phyloP scores from a whole-genome alignment of 306 rosid species.

The Dalbergia oliveri region DNA sequence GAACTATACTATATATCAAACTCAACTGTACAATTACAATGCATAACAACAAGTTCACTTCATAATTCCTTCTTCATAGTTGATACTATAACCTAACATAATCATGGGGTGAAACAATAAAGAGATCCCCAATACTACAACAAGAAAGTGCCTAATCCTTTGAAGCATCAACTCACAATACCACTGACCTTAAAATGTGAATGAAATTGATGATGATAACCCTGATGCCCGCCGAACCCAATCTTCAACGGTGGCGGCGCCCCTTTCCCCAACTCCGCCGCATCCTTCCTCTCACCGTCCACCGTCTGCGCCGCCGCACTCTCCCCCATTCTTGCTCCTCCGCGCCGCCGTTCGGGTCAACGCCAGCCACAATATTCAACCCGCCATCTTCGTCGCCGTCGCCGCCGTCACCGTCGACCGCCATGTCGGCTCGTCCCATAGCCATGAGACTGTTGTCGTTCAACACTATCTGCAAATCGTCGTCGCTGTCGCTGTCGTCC shows the following conservation, averaged over 20 bases:
- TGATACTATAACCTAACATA: not conserved
- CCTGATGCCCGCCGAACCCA: conserved; percentile 80
- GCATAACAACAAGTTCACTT: too few species aligned
- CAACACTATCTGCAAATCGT: conserved; percentile 95
- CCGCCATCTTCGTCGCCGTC: conserved; percentile 78
- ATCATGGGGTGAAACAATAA: not conserved
- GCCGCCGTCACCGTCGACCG: conserved; percentile 52
- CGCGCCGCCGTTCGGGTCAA: conserved; percentile 63
- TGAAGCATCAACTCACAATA: conserved; percentile 50
- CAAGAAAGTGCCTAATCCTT: conserved; percentile 40
- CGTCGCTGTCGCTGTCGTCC: conserved; percentile 90
- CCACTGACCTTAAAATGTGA: conserved; percentile 98
- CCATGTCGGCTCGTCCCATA: conserved; percentile 81
- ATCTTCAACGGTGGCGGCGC: conserved; percentile 55
- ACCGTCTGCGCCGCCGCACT: conserved; percentile 48
- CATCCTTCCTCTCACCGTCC: conserved; percentile 87
- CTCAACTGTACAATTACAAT: conserved; percentile 39
- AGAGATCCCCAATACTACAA: conserved; percentile 48
- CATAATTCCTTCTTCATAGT: conserved; percentile 28
- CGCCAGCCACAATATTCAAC: conserved; percentile 72
- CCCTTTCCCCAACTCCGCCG: conserved; percentile 63
- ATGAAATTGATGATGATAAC: conserved; percentile 83
- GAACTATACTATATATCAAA: conserved; percentile 51
- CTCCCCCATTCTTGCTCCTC: conserved; percentile 93
- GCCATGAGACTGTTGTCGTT: conserved; percentile 78